phyloP scores from a whole-genome alignment of 129 eudicot genomes.

The Ambrosia artemisiifolia region DNA sequence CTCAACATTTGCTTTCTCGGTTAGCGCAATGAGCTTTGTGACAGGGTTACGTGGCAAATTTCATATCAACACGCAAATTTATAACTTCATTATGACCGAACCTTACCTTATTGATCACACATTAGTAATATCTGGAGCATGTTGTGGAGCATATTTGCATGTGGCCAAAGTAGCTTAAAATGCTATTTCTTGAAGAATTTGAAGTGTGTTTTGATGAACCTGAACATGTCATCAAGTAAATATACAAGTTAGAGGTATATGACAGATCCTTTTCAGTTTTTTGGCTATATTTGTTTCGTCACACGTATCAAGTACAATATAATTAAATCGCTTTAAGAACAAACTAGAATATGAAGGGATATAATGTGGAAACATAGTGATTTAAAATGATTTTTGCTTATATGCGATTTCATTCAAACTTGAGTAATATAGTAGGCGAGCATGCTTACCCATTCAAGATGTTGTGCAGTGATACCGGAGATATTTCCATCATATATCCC shows the following conservation, averaged over 20 bases:
- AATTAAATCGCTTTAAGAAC: neutral
- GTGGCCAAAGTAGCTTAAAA: conserved; percentile 40
- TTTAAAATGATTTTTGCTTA: neutral
- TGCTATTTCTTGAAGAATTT: conserved; percentile 91
- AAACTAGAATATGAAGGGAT: neutral
- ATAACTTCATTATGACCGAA: conserved; percentile 8
- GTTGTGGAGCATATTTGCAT: conserved; percentile 4
- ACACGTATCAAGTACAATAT: neutral
- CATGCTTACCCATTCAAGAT: conserved; percentile 87
- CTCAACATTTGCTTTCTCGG: neutral
- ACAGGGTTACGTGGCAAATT: neutral
- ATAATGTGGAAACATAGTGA: neutral
- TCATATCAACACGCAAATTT: neutral
- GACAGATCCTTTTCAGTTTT: neutral
- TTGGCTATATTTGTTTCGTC: neutral
- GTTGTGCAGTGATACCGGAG: conserved; percentile 95
- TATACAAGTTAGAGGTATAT: conserved; percentile 18
- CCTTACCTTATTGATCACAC: conserved; percentile 11
- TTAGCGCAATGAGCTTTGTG: conserved; percentile 11
- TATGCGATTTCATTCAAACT: neutral
- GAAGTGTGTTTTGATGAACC: conserved; percentile 93
- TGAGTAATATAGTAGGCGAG: neutral
- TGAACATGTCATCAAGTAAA: conserved; percentile 29
- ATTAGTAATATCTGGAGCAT: neutral
- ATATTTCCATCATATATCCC: conserved; percentile 80